Evolutionary conservation across 768 basidiomycete genomes (phyloP).

Genomic region (Psilocybe sp.): DNA sequence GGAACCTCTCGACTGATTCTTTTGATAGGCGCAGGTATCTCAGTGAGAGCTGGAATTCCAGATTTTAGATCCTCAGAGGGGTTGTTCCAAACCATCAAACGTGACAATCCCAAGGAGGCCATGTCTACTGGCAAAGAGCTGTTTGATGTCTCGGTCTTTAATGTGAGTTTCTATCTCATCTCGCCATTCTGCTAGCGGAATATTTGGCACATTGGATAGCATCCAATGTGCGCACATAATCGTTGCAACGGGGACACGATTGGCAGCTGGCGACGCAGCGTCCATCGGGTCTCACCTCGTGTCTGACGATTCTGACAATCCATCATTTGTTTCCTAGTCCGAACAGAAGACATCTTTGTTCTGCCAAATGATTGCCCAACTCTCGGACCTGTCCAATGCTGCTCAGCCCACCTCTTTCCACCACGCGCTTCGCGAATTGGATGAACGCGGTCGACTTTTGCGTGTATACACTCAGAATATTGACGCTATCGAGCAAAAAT

Average conservation of each 20-base stretch:
- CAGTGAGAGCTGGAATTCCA: slow-evolving; percentile 84
- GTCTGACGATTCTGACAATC: slow-evolving; percentile 5
- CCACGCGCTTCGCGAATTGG: slow-evolving; percentile 66
- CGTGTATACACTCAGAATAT: slow-evolving; percentile 95
- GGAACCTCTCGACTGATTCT: slow-evolving; percentile 6
- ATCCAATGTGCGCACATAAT: neutral
- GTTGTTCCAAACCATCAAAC: slow-evolving; percentile 73
- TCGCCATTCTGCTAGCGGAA: neutral
- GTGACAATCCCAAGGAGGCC: slow-evolving; percentile 71
- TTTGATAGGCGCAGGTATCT: slow-evolving; percentile 78
- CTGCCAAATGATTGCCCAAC: slow-evolving; percentile 86
- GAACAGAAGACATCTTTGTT: slow-evolving; percentile 75
- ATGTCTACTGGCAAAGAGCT: slow-evolving; percentile 81
- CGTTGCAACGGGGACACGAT: neutral
- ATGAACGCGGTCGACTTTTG: slow-evolving; percentile 72
- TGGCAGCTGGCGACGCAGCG: neutral
- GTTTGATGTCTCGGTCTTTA: slow-evolving; percentile 89
- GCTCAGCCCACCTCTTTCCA: slow-evolving; percentile 85
- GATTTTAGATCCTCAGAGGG: slow-evolving; percentile 85
- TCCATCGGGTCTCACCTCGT: neutral
- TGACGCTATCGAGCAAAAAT: slow-evolving; percentile 83
- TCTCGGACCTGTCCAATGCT: slow-evolving; percentile 68
- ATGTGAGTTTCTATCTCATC: slow-evolving; percentile 44
- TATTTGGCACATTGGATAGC: neutral
- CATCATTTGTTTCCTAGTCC: slow-evolving; percentile 41